phyloP scores from a whole-genome alignment of 2,329 filamentous ascomycete species.

The Drechslerella coelobrocha region DNA sequence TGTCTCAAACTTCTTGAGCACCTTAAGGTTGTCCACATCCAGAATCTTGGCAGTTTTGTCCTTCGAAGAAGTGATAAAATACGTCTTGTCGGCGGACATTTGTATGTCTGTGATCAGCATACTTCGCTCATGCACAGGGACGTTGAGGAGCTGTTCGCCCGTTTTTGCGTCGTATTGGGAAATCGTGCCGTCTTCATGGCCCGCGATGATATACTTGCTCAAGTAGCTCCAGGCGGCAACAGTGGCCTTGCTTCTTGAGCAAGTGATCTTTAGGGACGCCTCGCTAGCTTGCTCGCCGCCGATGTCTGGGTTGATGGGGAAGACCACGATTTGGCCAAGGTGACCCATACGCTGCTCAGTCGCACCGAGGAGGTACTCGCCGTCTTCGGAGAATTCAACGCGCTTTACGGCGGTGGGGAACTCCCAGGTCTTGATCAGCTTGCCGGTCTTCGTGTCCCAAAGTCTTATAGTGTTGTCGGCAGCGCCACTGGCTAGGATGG shows the following conservation, averaged over 20 bases:
- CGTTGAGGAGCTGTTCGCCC: slow-evolving; percentile 68
- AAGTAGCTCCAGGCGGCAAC: slow-evolving; percentile 96
- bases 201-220: slow-evolving; percentile 93
- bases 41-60: slow-evolving; percentile 97
- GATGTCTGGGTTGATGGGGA: slow-evolving; percentile 84
- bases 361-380: slow-evolving; percentile 85
- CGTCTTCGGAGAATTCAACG: slow-evolving; percentile 96
- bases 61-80: slow-evolving; percentile 98
- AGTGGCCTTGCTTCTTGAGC: slow-evolving; percentile 94
- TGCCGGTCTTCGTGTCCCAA: slow-evolving; percentile 94
- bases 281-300: slow-evolving; percentile 84
- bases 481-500: slow-evolving; percentile 90
- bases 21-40: slow-evolving; percentile 81
- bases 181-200: slow-evolving; percentile 93
- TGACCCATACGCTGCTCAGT: slow-evolving; percentile 99
- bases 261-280: slow-evolving; percentile 83
- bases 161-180: slow-evolving; percentile 91
- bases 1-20: slow-evolving; percentile 88
- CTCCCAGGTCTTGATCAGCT: slow-evolving; percentile 95
- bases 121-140: slow-evolving; percentile 84
- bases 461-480: slow-evolving; percentile 98
- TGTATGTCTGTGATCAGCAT: slow-evolving; percentile 88
- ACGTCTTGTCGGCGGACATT: slow-evolving; percentile 90
- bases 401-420: slow-evolving; percentile 97
- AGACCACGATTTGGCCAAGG: slow-evolving; percentile 89